A percentile compares a stretch with the other conserved stretches of the same genome.
phyloP scores from a whole-genome alignment of 176 grass and related monocot genomes.

The Carex cristatella region DNA sequence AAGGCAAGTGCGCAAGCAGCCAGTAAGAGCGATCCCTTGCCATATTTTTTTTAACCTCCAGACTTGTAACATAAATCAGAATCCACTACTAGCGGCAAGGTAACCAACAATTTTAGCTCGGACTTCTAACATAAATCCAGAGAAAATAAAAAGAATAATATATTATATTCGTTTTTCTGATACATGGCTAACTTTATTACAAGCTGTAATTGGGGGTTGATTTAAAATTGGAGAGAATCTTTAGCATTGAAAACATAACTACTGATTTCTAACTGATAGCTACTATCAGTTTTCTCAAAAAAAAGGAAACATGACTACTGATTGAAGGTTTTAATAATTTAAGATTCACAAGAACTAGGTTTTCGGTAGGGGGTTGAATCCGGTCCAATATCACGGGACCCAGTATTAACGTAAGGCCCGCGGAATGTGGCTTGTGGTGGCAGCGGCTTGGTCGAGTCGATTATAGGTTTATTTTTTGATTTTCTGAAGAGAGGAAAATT shows the following conservation, averaged over 20 bases:
- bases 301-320: background rate
- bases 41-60: too few species aligned
- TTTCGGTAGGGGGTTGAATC: constrained; percentile 59
- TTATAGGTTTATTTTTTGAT: constrained; percentile 57
- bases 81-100: background rate
- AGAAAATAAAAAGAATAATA: background rate
- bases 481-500: constrained; percentile 30
- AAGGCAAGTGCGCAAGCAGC: background rate
- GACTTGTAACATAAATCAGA: too few species aligned
- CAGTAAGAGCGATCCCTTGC: background rate
- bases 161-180: background rate
- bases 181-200: background rate
- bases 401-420: constrained; percentile 84
- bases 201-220: background rate
- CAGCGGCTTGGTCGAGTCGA: constrained; percentile 71
- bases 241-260: background rate
- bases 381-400: constrained; percentile 78
- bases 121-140: background rate
- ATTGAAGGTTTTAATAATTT: background rate
- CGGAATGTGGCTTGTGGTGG: constrained; percentile 89
- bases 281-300: too few species aligned
- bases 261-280: too few species aligned
- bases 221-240: background rate
- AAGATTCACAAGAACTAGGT: constrained; percentile 13
- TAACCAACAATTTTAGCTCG: background rate